These are phyloP conservation scores for Vanrija sp. DNA, from an alignment of 1,284 basidiomycete species.

Conservation along the genomic window DNA sequence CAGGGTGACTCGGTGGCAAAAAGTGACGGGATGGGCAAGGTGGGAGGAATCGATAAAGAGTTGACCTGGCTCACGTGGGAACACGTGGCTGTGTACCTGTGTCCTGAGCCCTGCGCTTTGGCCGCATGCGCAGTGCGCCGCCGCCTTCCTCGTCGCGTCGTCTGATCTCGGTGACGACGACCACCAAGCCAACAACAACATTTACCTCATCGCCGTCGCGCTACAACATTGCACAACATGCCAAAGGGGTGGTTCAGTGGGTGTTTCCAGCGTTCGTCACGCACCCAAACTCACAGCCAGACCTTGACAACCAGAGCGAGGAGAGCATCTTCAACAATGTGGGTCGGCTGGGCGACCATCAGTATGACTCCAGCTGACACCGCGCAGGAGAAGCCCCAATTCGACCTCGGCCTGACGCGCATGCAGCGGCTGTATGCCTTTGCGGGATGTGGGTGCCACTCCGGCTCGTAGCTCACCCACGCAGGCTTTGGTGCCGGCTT, in stretches of 20 bases:
- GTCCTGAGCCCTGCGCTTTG: too few relatives aligned
- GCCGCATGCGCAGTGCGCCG: too few relatives aligned
- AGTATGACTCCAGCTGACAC: constrained; percentile 10
- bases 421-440: constrained; percentile 81
- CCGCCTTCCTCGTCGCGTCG: too few relatives aligned
- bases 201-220: background rate
- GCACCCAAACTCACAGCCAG: constrained; percentile 1
- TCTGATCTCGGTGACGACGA: too few relatives aligned
- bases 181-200: too few relatives aligned
- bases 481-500: constrained; percentile 63
- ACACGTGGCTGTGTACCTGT: too few relatives aligned
- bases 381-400: constrained; percentile 63
- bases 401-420: constrained; percentile 70
- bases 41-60: too few relatives aligned
- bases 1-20: too few relatives aligned
- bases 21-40: too few relatives aligned
- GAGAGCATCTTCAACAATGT: too few relatives aligned
- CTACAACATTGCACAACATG: background rate
- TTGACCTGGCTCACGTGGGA: too few relatives aligned
- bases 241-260: constrained; percentile 33
- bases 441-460: constrained; percentile 68
- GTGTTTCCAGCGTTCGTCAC: background rate
- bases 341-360: too few relatives aligned
- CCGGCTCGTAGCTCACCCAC: constrained; percentile 6
- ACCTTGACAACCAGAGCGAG: constrained; percentile 9